These are phyloP conservation scores for Stenocarpella maydis DNA, from an alignment of 2,329 filamentous ascomycete species.

Conservation along the genomic window DNA sequence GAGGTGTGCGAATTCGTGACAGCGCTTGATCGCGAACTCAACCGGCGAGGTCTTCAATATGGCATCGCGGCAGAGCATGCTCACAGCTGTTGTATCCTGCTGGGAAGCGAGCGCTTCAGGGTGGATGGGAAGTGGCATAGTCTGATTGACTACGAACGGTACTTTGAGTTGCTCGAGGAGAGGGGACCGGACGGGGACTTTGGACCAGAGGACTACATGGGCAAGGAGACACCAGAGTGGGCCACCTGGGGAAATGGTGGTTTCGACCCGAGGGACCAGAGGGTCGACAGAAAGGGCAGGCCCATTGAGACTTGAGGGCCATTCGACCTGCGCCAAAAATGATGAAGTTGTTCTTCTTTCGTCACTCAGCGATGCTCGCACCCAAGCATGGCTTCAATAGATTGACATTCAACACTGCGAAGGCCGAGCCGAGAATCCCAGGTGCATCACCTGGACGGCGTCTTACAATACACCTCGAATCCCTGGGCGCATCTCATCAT, in stretches of 20 bases:
- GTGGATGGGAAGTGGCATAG: conserved; percentile 87
- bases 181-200: conserved; percentile 73
- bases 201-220: conserved; percentile 90
- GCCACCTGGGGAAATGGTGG: conserved; percentile 93
- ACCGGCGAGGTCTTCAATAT: conserved; percentile 76
- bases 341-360: background rate
- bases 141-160: conserved; percentile 86
- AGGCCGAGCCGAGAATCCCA: background rate
- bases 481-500: background rate
- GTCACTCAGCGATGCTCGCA: background rate
- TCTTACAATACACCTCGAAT: background rate
- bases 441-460: background rate
- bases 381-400: background rate
- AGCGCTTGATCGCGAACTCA: conserved; percentile 74
- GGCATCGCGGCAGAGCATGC: conserved; percentile 95
- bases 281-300: conserved; percentile 87
- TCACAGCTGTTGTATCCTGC: conserved; percentile 90
- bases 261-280: conserved; percentile 88
- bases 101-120: conserved; percentile 83
- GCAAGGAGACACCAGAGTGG: conserved; percentile 86
- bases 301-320: conserved; percentile 55
- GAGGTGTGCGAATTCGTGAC: conserved; percentile 86
- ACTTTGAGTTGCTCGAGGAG: conserved; percentile 84
- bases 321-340: background rate
- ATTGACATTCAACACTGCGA: background rate